Evolutionary conservation across 495 filamentous ascomycete genomes (phyloP).

Genomic region (Penicillium atrosanguineum): DNA sequence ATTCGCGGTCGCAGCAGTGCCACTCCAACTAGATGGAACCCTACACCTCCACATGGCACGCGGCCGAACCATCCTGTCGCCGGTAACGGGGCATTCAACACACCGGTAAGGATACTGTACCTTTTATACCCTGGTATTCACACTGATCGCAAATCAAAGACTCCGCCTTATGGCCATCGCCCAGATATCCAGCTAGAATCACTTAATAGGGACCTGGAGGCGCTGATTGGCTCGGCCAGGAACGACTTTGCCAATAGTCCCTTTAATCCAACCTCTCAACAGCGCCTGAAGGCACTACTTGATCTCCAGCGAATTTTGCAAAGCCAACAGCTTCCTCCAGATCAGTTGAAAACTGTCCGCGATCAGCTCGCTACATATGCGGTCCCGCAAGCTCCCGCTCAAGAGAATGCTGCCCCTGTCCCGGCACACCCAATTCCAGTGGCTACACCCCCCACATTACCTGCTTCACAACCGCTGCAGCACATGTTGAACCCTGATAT

Average conservation of each 20-base stretch:
- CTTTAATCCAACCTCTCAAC: slow-evolving; percentile 68
- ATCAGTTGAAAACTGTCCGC: slow-evolving; percentile 75
- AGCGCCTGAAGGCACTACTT: slow-evolving; percentile 78
- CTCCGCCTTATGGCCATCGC: slow-evolving; percentile 32
- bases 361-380: slow-evolving; percentile 74
- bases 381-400: slow-evolving; percentile 25
- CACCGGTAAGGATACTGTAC: slow-evolving; percentile 25
- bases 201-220: slow-evolving; percentile 77
- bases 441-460: slow-evolving; percentile 32
- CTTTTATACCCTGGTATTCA: background rate
- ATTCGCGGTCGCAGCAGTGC: slow-evolving; percentile 54
- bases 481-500: slow-evolving; percentile 46
- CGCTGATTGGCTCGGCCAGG: slow-evolving; percentile 66
- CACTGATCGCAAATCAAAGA: slow-evolving; percentile 18
- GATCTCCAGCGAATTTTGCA: slow-evolving; percentile 81
- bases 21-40: slow-evolving; percentile 57
- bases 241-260: slow-evolving; percentile 69
- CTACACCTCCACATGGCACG: slow-evolving; percentile 62
- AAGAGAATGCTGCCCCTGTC: background rate
- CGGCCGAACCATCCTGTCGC: slow-evolving; percentile 29
- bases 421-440: slow-evolving; percentile 20
- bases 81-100: slow-evolving; percentile 36
- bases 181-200: slow-evolving; percentile 54
- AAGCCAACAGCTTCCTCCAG: slow-evolving; percentile 71
- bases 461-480: slow-evolving; percentile 40